phyloP scores from a whole-genome alignment of 1,139 yeast genomes.

The Zygotorulaspora mrakii region DNA sequence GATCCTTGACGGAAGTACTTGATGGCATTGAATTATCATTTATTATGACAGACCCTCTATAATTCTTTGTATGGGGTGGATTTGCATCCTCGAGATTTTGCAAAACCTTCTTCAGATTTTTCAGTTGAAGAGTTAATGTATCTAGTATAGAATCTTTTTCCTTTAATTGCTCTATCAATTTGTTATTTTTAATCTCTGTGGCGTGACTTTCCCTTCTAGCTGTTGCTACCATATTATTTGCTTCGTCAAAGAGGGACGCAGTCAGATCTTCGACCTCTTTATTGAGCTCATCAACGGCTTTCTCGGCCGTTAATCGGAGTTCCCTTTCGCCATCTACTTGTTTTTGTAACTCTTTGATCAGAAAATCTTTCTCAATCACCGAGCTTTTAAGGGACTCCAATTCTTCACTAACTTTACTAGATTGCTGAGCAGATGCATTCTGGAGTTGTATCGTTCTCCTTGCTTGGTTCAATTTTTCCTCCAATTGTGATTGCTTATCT shows the following conservation, averaged over 20 bases:
- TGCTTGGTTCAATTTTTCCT: conserved; percentile 35
- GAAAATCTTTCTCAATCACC: conserved; percentile 38
- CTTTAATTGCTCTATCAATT: conserved; percentile 59
- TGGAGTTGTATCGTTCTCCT: conserved; percentile 27
- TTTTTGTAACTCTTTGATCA: conserved; percentile 36
- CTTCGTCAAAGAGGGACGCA: conserved; percentile 72
- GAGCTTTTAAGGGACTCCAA: conserved; percentile 35
- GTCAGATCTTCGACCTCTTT: conserved; percentile 76
- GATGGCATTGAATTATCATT: conserved; percentile 22
- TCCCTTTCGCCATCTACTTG: conserved; percentile 38
- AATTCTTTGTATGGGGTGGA: conserved; percentile 20
- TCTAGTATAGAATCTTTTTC: conserved; percentile 71
- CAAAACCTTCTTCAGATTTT: conserved; percentile 60
- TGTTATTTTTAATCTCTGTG: conserved; percentile 46
- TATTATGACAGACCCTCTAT: conserved; percentile 20
- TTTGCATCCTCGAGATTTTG: conserved; percentile 43
- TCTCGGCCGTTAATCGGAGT: conserved; percentile 50
- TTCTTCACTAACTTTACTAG: conserved; percentile 17
- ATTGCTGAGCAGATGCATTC: conserved; percentile 17
- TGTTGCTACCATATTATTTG: conserved; percentile 71
- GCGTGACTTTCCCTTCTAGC: conserved; percentile 61
- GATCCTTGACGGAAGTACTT: conserved; percentile 21
- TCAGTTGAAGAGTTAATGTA: conserved; percentile 64
- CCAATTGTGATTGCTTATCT: conserved; percentile 54
- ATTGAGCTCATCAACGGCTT: conserved; percentile 54